Percentiles rank a stretch among this genome's conserved stretches.
phyloP scores from a whole-genome alignment of 2,329 filamentous ascomycete genomes.

The Ophiocordyceps camponoti-floridani region DNA sequence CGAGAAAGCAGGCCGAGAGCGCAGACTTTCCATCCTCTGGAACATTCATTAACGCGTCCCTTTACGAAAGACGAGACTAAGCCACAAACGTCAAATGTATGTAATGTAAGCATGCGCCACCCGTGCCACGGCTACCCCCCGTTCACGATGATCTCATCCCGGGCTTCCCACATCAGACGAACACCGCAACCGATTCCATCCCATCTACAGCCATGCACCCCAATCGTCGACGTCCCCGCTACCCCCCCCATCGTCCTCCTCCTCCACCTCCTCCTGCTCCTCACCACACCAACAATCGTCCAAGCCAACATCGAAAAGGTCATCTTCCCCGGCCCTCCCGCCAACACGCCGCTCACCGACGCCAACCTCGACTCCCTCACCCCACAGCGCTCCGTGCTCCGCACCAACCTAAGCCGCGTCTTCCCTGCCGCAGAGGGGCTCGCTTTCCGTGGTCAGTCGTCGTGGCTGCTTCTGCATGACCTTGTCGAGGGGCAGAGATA shows the following conservation, averaged over 20 bases:
- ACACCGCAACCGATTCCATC: background rate
- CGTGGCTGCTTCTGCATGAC: conserved; percentile 63
- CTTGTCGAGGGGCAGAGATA: conserved; percentile 61
- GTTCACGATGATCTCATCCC: background rate
- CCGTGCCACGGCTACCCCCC: too few relatives aligned
- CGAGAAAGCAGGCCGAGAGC: too few relatives aligned
- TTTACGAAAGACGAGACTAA: too few relatives aligned
- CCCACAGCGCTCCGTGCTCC: conserved; percentile 33
- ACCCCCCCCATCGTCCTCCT: too few relatives aligned
- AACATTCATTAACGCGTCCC: too few relatives aligned
- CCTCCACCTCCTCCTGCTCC: conserved; percentile 4
- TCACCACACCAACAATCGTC: conserved; percentile 2
- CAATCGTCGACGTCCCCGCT: background rate
- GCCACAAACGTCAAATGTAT: too few relatives aligned
- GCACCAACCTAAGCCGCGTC: conserved; percentile 45
- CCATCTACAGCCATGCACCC: background rate
- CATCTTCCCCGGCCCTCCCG: conserved; percentile 60
- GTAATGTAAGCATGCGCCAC: too few relatives aligned
- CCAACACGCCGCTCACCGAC: conserved; percentile 23
- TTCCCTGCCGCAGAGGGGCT: conserved; percentile 49
- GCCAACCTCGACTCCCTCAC: conserved; percentile 49
- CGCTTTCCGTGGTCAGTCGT: background rate
- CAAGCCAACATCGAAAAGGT: conserved; percentile 75
- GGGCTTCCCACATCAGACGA: too few relatives aligned
- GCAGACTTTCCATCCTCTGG: too few relatives aligned